Percentiles rank a stretch among this genome's conserved stretches.
Evolutionary conservation across 495 filamentous ascomycete species (phyloP).

Genomic region (Penicillium ucsense): DNA sequence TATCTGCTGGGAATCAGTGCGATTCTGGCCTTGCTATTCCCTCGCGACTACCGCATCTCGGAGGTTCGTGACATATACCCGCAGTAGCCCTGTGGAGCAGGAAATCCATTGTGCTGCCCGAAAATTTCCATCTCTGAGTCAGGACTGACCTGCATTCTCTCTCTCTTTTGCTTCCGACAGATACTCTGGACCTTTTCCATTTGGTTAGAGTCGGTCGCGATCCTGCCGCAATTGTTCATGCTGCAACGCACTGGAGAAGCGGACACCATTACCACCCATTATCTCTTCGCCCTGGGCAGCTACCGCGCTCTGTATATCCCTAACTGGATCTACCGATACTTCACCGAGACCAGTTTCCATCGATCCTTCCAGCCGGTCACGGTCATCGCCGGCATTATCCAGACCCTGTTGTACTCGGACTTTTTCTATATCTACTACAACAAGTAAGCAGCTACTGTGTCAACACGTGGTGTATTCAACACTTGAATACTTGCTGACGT

Average conservation of each 20-base stretch:
- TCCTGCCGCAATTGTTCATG: conserved; percentile 96
- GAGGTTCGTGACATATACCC: conserved; percentile 37
- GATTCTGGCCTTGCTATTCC: conserved; percentile 71
- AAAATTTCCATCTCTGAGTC: not conserved
- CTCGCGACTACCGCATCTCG: conserved; percentile 61
- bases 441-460: conserved; percentile 46
- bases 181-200: conserved; percentile 96
- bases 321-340: conserved; percentile 92
- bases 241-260: conserved; percentile 94
- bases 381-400: conserved; percentile 76
- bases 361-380: conserved; percentile 69
- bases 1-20: conserved; percentile 77
- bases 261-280: conserved; percentile 96
- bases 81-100: too few species aligned
- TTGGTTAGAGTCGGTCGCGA: conserved; percentile 93
- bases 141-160: not conserved
- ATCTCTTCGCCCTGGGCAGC: conserved; percentile 86
- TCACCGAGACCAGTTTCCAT: conserved; percentile 45
- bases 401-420: conserved; percentile 93
- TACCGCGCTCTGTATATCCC: conserved; percentile 96
- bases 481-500: not conserved
- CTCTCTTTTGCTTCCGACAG: conserved; percentile 24
- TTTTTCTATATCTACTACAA: conserved; percentile 99
- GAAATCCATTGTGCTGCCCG: too few species aligned
- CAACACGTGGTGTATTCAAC: too few species aligned